Evolutionary conservation across 768 basidiomycete species (phyloP).

Genomic region (Rhodotorula graminis): DNA sequence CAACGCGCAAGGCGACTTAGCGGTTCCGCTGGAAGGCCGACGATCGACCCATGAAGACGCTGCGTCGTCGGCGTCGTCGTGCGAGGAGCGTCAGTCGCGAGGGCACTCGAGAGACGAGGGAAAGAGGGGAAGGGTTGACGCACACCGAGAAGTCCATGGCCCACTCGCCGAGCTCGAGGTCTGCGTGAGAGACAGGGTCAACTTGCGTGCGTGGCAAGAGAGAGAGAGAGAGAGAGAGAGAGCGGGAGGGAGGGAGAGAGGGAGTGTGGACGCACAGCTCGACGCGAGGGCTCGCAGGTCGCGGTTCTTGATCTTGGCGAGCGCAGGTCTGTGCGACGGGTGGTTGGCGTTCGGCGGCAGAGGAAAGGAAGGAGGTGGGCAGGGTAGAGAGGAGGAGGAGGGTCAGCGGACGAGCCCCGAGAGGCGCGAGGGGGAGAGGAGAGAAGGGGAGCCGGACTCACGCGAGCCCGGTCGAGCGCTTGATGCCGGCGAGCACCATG

Average conservation of each 20-base stretch:
- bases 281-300: constrained; percentile 21
- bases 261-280: constrained; percentile 7
- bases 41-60: constrained; percentile 27
- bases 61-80: background rate
- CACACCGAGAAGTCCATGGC: background rate
- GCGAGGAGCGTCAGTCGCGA: background rate
- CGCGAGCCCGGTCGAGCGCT: constrained; percentile 24
- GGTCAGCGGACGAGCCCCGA: background rate
- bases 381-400: background rate
- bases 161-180: background rate
- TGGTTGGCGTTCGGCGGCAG: no score
- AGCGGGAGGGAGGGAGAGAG: background rate
- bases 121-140: background rate
- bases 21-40: constrained; percentile 21
- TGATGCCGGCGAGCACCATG: constrained; percentile 17
- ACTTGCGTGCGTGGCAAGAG: no score
- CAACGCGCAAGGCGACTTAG: background rate
- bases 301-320: constrained; percentile 12
- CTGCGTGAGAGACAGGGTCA: background rate
- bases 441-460: background rate
- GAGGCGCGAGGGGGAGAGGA: background rate
- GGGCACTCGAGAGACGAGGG: background rate
- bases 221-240: background rate
- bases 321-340: constrained; percentile 6
- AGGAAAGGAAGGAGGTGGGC: background rate